These are phyloP conservation scores for Boletus patriciae DNA, from an alignment of 768 basidiomycete species.

Conservation along the genomic window DNA sequence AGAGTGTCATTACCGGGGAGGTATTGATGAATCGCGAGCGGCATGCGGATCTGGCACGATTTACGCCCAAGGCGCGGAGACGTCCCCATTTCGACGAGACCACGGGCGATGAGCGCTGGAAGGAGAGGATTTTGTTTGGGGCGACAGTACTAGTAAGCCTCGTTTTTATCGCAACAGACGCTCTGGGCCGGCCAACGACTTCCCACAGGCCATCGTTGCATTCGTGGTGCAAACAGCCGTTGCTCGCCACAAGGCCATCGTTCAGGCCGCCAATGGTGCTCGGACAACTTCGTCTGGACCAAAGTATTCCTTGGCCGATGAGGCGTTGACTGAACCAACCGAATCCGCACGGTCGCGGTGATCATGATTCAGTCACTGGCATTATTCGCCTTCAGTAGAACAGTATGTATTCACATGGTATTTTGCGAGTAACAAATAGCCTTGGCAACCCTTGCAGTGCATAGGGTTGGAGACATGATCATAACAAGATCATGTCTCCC, in stretches of 20 bases:
- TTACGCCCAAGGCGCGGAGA: slow-evolving; percentile 37
- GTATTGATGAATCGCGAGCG: slow-evolving; percentile 15
- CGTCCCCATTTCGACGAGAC: slow-evolving; percentile 49
- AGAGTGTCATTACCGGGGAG: slow-evolving; percentile 30
- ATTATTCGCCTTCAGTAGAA: background rate
- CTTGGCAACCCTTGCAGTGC: background rate
- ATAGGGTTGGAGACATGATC: background rate
- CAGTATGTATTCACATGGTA: background rate
- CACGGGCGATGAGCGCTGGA: slow-evolving; percentile 59
- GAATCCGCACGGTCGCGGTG: background rate
- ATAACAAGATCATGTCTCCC: background rate
- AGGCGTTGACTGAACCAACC: slow-evolving; percentile 23
- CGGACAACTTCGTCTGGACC: slow-evolving; percentile 5
- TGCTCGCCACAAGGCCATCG: slow-evolving; percentile 34
- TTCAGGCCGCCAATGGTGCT: slow-evolving; percentile 9
- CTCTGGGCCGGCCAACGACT: background rate
- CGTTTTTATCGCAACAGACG: background rate
- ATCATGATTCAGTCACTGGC: background rate
- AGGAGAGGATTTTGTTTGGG: slow-evolving; percentile 60
- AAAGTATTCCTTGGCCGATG: slow-evolving; percentile 15
- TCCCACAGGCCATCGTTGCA: slow-evolving; percentile 32
- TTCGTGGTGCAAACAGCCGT: slow-evolving; percentile 36
- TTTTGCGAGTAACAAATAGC: background rate
- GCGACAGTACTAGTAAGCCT: slow-evolving; percentile 50
- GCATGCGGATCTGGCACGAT: slow-evolving; percentile 39